Conservation (phyloP, 441 rosid species). For the Populus hybrid region DNA sequence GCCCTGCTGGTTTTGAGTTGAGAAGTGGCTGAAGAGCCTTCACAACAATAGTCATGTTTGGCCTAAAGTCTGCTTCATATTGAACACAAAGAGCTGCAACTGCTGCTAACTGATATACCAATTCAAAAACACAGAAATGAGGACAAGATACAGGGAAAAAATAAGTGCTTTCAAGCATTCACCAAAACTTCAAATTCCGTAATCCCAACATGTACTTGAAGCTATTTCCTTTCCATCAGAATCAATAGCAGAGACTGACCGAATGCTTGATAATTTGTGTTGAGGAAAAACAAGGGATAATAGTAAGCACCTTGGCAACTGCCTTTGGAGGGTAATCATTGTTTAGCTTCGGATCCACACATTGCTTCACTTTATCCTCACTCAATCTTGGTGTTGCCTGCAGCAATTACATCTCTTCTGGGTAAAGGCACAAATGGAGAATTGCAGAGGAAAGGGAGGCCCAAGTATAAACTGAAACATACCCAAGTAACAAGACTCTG, state of each 20-base stretch:
- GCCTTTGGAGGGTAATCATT: constrained; percentile 92
- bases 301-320: constrained; percentile 69
- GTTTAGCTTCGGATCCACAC: constrained; percentile 88
- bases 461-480: constrained; percentile 11
- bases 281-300: neutral
- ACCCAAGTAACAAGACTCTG: constrained; percentile 99
- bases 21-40: constrained; percentile 97
- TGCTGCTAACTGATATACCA: constrained; percentile 68
- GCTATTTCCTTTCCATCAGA: too few relatives aligned
- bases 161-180: neutral
- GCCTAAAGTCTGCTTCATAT: constrained; percentile 93
- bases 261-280: neutral
- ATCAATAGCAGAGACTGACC: neutral
- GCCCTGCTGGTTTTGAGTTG: constrained; percentile 74
- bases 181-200: neutral
- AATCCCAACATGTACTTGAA: neutral
- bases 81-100: constrained; percentile 97
- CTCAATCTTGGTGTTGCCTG: constrained; percentile 97
- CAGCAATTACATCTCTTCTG: neutral
- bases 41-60: constrained; percentile 96
- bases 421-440: neutral
- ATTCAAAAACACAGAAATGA: neutral
- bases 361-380: constrained; percentile 96
- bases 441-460: neutral
- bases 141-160: neutral